phyloP scores from a whole-genome alignment of 495 filamentous ascomycete species.

The Tuber calosporum region DNA sequence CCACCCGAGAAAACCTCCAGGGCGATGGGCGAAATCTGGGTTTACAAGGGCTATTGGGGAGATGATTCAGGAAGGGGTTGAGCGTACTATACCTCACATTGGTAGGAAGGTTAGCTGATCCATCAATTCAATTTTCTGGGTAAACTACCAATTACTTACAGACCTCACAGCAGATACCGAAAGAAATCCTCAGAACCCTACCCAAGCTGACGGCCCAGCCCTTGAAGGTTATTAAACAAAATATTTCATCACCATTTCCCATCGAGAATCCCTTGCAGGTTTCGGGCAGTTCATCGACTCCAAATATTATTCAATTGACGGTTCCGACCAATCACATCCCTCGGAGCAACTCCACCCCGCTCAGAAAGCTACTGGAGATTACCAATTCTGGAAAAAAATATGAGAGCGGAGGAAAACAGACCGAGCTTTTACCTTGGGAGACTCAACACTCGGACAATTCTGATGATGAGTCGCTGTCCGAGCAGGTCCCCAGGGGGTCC shows the following conservation, averaged over 20 bases:
- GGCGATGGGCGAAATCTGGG: background rate
- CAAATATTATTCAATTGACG: slow-evolving; percentile 15
- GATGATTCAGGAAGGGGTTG: background rate
- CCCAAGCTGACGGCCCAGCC: background rate
- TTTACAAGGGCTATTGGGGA: background rate
- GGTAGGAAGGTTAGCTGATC: background rate
- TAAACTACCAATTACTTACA: background rate
- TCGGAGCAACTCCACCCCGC: background rate
- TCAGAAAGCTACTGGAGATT: background rate
- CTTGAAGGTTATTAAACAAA: slow-evolving; percentile 12
- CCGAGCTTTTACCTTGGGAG: slow-evolving; percentile 15
- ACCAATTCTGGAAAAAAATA: background rate
- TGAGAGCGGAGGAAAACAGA: background rate
- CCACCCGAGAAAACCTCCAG: background rate
- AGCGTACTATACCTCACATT: background rate
- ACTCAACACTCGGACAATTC: background rate
- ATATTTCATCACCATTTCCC: slow-evolving; percentile 23
- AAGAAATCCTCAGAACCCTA: background rate
- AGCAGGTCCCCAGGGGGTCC: background rate
- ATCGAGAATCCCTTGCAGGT: slow-evolving; percentile 22
- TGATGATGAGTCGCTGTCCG: slow-evolving; percentile 1
- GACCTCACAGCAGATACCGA: background rate
- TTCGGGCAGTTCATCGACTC: slow-evolving; percentile 16
- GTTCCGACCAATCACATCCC: slow-evolving; percentile 8
- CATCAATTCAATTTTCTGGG: background rate